These are phyloP conservation scores for Gastrolobium villosum DNA, from an alignment of 306 rosid genomes.

Conservation along the genomic window DNA sequence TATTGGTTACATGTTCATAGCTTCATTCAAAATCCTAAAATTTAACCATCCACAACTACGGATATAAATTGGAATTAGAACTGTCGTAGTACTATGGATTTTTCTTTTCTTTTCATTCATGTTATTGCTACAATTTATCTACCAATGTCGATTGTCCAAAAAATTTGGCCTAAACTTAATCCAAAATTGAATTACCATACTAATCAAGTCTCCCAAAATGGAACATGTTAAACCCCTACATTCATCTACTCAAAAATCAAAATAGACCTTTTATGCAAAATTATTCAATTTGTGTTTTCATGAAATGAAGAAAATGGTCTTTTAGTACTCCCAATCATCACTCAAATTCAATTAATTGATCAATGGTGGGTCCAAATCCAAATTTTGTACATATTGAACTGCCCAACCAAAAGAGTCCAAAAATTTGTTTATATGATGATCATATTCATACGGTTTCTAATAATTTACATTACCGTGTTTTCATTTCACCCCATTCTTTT, in stretches of 20 bases:
- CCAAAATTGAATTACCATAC: neutral
- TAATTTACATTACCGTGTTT: conserved; percentile 48
- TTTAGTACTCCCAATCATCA: neutral
- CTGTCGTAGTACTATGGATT: neutral
- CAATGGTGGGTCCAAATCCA: conserved; percentile 38
- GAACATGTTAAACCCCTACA: neutral
- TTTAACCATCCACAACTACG: neutral
- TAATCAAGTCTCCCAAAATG: conserved; percentile 6
- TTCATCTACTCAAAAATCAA: neutral
- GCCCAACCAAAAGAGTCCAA: neutral
- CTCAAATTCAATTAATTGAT: neutral
- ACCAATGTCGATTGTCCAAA: neutral
- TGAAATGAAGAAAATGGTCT: neutral
- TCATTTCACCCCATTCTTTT: conserved; percentile 15
- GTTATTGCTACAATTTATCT: neutral
- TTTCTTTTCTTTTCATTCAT: no score
- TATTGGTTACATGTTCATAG: neutral
- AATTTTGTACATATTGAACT: neutral
- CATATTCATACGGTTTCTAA: conserved; percentile 21
- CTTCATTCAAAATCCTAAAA: neutral
- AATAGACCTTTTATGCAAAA: neutral
- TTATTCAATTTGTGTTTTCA: neutral
- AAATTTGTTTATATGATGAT: neutral
- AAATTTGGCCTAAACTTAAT: neutral
- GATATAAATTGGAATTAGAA: neutral